These are phyloP conservation scores for Conringia planisiliqua DNA, from an alignment of 345 rosid genomes.

Conservation along the genomic window DNA sequence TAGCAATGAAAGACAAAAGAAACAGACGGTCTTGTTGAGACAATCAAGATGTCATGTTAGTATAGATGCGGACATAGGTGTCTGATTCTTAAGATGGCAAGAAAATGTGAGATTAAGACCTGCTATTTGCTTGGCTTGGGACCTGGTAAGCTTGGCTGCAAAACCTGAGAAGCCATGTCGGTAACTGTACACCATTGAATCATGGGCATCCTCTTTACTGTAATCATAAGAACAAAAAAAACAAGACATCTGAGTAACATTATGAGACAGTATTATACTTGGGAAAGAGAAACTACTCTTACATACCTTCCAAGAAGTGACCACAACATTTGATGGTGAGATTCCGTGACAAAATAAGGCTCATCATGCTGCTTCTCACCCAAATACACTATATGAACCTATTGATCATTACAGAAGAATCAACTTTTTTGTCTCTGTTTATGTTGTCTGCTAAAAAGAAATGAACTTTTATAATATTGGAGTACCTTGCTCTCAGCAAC, in stretches of 20 bases:
- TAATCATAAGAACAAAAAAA: background rate
- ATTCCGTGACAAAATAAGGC: constrained; percentile 28
- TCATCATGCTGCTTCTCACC: constrained; percentile 40
- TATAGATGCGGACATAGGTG: background rate
- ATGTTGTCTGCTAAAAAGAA: background rate
- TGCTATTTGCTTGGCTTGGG: constrained; percentile 39
- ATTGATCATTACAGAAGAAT: background rate
- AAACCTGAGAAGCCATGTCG: constrained; percentile 50
- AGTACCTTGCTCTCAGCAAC: constrained; percentile 20
- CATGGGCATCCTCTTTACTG: constrained; percentile 42
- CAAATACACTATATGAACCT: constrained; percentile 41
- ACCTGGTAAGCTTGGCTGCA: constrained; percentile 46
- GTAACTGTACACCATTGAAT: constrained; percentile 47
- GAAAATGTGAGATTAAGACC: background rate
- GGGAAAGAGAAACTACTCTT: background rate
- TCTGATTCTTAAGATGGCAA: background rate
- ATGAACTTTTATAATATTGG: background rate
- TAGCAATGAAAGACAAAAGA: background rate
- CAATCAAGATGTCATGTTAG: constrained; percentile 8
- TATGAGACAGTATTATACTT: no score
- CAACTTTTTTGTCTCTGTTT: background rate
- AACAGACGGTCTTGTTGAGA: background rate
- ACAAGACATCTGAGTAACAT: background rate
- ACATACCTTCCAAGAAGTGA: constrained; percentile 36
- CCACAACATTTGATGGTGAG: constrained; percentile 34